phyloP scores from a whole-genome alignment of 2,329 filamentous ascomycete species.

The Fusarium sulawesiense region DNA sequence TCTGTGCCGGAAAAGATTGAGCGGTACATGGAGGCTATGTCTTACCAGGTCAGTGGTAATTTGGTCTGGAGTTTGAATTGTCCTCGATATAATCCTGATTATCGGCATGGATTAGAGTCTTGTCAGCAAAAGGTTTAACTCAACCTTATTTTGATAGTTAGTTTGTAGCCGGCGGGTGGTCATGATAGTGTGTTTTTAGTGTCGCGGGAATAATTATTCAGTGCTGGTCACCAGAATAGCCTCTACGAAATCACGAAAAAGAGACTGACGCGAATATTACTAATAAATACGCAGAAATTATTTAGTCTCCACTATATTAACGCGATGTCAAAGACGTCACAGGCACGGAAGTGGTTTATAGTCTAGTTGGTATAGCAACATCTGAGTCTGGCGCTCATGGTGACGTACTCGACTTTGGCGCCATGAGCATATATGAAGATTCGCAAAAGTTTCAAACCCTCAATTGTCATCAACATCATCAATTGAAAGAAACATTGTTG shows the following conservation, averaged over 20 bases:
- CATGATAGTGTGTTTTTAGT: not conserved
- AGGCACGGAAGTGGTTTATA: not conserved
- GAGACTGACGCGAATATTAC: not conserved
- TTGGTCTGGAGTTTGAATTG: not conserved
- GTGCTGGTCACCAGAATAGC: not conserved
- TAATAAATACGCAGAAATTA: not conserved
- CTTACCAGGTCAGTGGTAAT: not conserved
- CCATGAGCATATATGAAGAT: not conserved
- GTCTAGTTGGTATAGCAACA: constrained; percentile 19
- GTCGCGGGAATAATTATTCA: not conserved
- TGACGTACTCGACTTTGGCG: constrained; percentile 22
- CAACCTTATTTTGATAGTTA: not conserved
- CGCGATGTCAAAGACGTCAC: constrained; percentile 15
- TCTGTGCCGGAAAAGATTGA: not conserved
- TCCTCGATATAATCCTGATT: not conserved
- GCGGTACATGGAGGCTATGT: not conserved
- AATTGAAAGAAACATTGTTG: not conserved
- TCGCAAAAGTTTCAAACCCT: not conserved
- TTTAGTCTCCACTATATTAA: not conserved
- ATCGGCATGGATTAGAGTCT: not conserved
- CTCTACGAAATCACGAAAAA: not conserved
- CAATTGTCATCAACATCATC: not conserved
- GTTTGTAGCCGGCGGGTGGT: not conserved
- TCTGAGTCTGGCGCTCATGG: constrained; percentile 17
- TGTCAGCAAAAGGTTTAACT: not conserved